These are phyloP conservation scores for Achaetomium macrosporum DNA, from an alignment of 2,329 filamentous ascomycete species.

Conservation along the genomic window DNA sequence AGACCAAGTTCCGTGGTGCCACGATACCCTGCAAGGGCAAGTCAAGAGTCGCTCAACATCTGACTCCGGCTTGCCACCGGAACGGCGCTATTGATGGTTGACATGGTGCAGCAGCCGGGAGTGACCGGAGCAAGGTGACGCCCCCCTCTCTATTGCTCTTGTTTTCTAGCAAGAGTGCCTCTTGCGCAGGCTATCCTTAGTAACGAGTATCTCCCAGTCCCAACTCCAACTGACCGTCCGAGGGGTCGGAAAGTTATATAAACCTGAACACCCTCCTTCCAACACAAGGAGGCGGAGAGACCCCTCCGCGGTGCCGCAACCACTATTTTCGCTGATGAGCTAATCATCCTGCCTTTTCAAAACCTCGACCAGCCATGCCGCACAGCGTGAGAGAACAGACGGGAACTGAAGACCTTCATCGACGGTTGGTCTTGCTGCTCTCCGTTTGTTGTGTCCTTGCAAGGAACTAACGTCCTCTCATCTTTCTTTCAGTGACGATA, in stretches of 20 bases:
- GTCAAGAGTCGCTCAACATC: not conserved
- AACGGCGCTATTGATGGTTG: slow-evolving; percentile 10
- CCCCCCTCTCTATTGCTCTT: slow-evolving; percentile 11
- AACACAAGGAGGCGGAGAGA: not conserved
- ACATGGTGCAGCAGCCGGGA: slow-evolving; percentile 10
- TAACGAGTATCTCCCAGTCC: not conserved
- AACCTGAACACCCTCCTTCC: not conserved
- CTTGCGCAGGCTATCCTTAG: slow-evolving; percentile 2
- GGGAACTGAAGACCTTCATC: slow-evolving; percentile 1
- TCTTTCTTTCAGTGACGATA: not conserved
- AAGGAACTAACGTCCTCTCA: slow-evolving; percentile 8
- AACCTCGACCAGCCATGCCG: slow-evolving; percentile 17
- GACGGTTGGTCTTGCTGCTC: slow-evolving; percentile 16
- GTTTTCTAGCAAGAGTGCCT: not conserved
- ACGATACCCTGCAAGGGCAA: slow-evolving; percentile 11
- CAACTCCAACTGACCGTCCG: not conserved
- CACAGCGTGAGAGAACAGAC: slow-evolving; percentile 17
- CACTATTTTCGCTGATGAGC: slow-evolving; percentile 2
- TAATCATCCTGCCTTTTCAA: not conserved
- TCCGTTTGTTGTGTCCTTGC: not conserved
- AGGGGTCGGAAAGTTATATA: slow-evolving; percentile 9
- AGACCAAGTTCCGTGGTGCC: slow-evolving; percentile 4
- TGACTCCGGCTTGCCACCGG: not conserved
- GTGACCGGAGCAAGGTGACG: slow-evolving; percentile 2
- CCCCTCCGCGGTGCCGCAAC: not conserved